Base-by-base conservation (phyloP, 2,329 filamentous ascomycete genomes). In the Neophaeococcomyces mojaviensis region DNA sequence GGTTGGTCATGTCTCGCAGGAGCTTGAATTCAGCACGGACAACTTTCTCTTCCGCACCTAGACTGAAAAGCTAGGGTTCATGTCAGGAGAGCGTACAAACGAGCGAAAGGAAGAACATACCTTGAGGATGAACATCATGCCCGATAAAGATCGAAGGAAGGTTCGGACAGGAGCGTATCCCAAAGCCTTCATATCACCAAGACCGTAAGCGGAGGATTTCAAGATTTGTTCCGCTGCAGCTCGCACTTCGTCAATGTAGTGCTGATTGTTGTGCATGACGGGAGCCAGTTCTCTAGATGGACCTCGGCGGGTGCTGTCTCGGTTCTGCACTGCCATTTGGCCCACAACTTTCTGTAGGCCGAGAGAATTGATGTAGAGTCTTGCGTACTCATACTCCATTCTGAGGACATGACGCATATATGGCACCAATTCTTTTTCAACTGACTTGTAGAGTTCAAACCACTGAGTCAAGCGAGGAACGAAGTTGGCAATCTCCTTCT, bases 341-440 rank as follows among this genome's bases (percentile, higher is more conserved):
- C 96, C 90, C 4, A 97, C 88, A 3, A 97, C 88, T 18, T 92
- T 92, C 67, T 98, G 92, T 2, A 98, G 71, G 2, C 89, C 89
- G 2, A 98, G 73, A 1, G 89, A 95, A 64, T 97, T 96, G 68
- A 96, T 78, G 61, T 97, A 97, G 41, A 96, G 54, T 12, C 68
- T 68, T 65, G 49, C 13, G 30, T 49, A 55, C 33, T 97, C 88
- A 60, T 92, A 96, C 68, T 98, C 92, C 54, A 97, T 96, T 6
- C 81, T 84, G 24, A 98, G 72, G 48, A 97, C 89, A 61, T 88
- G 81, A 37, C 75, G 71, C 67, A 82, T 78, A 47, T 51, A 39
- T n/a, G 50, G 50, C 19, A 44, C 28, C 1, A 31, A 5, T 35
- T 55, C 10, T 68, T 67, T 72, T 46, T 78, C 76, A 58, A 86